Conservation (phyloP, 129 eudicot genomes). For the Solidago caesia region DNA sequence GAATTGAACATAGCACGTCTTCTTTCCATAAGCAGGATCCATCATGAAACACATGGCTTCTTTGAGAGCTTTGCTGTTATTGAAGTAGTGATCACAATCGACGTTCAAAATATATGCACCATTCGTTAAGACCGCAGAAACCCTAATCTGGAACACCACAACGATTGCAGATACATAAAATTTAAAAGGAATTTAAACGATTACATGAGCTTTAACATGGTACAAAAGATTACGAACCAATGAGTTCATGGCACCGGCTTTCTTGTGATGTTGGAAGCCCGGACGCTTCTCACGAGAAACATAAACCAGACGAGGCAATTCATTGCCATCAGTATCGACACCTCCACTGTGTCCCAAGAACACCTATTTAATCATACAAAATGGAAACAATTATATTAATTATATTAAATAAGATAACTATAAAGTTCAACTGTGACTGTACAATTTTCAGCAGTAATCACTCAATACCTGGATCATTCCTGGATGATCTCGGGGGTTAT, state of each 20-base stretch:
- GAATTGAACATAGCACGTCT: slow-evolving; percentile 76
- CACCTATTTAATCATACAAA: slow-evolving; percentile 45
- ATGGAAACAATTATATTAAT: background rate
- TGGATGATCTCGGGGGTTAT: slow-evolving; percentile 85
- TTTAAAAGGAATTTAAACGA: background rate
- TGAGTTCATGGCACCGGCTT: slow-evolving; percentile 98
- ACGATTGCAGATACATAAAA: slow-evolving; percentile 9
- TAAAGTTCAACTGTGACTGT: too few species aligned
- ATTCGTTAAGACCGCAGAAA: slow-evolving; percentile 81
- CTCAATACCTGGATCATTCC: slow-evolving; percentile 84
- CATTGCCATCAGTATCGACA: slow-evolving; percentile 82
- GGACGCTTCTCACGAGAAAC: slow-evolving; percentile 98
- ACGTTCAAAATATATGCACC: slow-evolving; percentile 83
- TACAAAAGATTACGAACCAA: slow-evolving; percentile 50
- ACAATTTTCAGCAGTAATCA: background rate
- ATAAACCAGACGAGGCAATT: slow-evolving; percentile 82
- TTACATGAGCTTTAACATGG: background rate
- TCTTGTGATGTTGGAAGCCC: slow-evolving; percentile 93
- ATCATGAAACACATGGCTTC: slow-evolving; percentile 94
- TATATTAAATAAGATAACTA: background rate
- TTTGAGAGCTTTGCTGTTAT: slow-evolving; percentile 80
- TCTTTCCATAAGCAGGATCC: slow-evolving; percentile 80
- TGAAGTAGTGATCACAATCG: slow-evolving; percentile 92
- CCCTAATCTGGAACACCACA: slow-evolving; percentile 59
- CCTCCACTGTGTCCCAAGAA: slow-evolving; percentile 93